phyloP scores from a whole-genome alignment of 2,329 filamentous ascomycete genomes.

The Tolypocladium inflatum region DNA sequence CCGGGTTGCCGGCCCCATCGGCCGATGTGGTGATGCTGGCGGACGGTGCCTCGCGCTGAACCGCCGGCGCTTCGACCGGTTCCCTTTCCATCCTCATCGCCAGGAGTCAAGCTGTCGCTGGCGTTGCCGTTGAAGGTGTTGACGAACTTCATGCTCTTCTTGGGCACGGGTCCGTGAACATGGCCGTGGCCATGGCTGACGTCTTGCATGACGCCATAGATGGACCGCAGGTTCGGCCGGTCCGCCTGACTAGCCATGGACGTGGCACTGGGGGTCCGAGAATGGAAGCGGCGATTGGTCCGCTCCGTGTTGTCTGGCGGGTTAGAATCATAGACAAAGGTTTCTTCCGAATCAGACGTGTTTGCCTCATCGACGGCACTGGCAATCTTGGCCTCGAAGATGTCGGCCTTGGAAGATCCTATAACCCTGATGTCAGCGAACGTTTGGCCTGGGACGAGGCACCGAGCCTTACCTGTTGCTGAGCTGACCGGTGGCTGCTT shows the following conservation, averaged over 20 bases:
- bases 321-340: constrained; percentile 98
- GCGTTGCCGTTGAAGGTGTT: constrained; percentile 62
- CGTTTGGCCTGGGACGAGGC: not conserved
- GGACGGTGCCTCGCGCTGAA: constrained; percentile 54
- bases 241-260: constrained; percentile 69
- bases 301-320: constrained; percentile 60
- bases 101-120: constrained; percentile 40
- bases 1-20: constrained; percentile 63
- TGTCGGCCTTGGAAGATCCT: constrained; percentile 92
- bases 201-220: constrained; percentile 57
- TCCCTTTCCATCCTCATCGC: constrained; percentile 59
- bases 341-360: constrained; percentile 95
- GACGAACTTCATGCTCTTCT: constrained; percentile 95
- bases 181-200: constrained; percentile 21
- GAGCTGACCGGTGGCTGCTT: constrained; percentile 65
- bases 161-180: constrained; percentile 31
- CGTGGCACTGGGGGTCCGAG: constrained; percentile 86
- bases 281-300: constrained; percentile 68
- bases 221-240: constrained; percentile 48
- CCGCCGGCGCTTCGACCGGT: constrained; percentile 51
- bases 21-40: constrained; percentile 67
- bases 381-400: constrained; percentile 95
- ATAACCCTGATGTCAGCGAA: constrained; percentile 11
- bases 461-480: constrained; percentile 55
- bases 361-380: constrained; percentile 93